Conservation (phyloP, 805 yeast species). For the Candida chilensis region DNA sequence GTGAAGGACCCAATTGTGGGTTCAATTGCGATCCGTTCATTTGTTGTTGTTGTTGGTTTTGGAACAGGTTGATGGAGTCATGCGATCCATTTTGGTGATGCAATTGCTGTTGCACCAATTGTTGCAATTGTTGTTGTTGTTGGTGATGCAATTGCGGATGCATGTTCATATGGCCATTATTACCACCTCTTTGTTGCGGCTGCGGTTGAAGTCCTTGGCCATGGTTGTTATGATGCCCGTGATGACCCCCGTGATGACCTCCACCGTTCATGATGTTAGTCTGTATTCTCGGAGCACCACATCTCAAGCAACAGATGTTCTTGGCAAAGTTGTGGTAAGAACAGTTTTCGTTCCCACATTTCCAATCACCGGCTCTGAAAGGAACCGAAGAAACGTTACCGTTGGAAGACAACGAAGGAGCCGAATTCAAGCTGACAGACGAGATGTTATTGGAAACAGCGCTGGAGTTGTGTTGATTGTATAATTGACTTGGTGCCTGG, state of each 20-base stretch:
- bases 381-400: conserved; percentile 54
- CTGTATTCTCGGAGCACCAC: conserved; percentile 61
- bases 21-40: too few relatives aligned
- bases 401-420: background rate
- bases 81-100: conserved; percentile 4
- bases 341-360: conserved; percentile 72
- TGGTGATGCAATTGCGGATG: too few relatives aligned
- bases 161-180: conserved; percentile 5
- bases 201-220: too few relatives aligned
- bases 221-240: conserved; percentile 1
- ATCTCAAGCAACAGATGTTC: conserved; percentile 76
- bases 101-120: conserved; percentile 2
- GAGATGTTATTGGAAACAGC: too few relatives aligned
- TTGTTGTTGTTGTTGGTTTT: too few relatives aligned
- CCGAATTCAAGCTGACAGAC: background rate
- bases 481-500: too few relatives aligned
- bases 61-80: conserved; percentile 1
- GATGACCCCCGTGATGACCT: conserved; percentile 1
- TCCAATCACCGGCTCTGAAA: conserved; percentile 96
- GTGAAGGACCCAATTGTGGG: background rate
- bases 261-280: conserved; percentile 5
- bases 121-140: conserved; percentile 4
- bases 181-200: conserved; percentile 6
- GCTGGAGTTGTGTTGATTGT: conserved; percentile 1
- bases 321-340: conserved; percentile 90